Conservation (phyloP, 768 basidiomycete species). For the Kwoniella bestiolae region DNA sequence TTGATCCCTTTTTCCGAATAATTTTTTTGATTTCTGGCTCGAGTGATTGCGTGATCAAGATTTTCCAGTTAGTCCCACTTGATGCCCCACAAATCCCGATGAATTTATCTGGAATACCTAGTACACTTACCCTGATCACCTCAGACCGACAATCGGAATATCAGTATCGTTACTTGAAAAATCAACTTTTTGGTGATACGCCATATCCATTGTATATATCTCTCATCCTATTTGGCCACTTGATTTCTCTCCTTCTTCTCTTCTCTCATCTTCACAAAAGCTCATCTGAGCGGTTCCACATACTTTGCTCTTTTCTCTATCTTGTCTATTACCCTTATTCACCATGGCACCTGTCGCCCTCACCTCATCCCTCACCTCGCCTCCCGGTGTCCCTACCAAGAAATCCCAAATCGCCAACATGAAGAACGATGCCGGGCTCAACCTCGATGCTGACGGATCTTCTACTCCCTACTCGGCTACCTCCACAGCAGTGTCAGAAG, state of each 20-base stretch:
- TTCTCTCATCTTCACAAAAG: constrained; percentile 11
- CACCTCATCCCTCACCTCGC: constrained; percentile 48
- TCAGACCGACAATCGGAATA: constrained; percentile 11
- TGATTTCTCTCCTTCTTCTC: constrained; percentile 8
- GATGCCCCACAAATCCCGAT: neutral
- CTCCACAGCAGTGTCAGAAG: constrained; percentile 51
- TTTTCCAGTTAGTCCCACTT: neutral
- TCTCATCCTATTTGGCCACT: neutral
- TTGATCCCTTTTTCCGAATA: neutral
- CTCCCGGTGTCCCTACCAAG: constrained; percentile 35
- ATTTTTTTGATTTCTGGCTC: neutral
- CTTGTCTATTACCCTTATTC: neutral
- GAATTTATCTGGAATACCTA: constrained; percentile 6
- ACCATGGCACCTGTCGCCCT: constrained; percentile 41
- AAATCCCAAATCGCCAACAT: constrained; percentile 39
- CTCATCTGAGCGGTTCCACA: constrained; percentile 12
- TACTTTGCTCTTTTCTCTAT: neutral
- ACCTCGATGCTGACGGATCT: constrained; percentile 42
- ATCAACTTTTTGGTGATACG: neutral
- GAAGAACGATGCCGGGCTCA: constrained; percentile 33
- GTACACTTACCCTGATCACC: constrained; percentile 1
- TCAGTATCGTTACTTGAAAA: no score
- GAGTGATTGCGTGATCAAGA: neutral
- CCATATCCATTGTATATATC: constrained; percentile 10
- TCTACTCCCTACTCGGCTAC: constrained; percentile 48